A percentile compares a stretch with the other conserved stretches of the same genome.
Conservation (phyloP, 2,329 filamentous ascomycete species). For the Aulographum hederae region DNA sequence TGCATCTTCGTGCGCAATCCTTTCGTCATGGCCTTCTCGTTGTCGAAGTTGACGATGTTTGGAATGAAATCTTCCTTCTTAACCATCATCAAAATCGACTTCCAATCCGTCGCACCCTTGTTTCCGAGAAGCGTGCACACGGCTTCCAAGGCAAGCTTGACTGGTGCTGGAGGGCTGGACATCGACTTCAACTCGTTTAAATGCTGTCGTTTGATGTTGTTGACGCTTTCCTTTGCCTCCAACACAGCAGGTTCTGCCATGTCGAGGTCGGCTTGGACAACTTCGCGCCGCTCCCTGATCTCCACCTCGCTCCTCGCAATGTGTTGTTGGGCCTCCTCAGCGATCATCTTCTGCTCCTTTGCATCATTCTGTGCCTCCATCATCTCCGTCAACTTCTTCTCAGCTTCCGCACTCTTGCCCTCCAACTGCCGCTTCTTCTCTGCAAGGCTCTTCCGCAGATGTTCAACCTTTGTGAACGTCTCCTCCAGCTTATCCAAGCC, state of each 20-base stretch:
- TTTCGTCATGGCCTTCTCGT: slow-evolving; percentile 85
- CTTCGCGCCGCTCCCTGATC: slow-evolving; percentile 63
- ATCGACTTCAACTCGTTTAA: slow-evolving; percentile 95
- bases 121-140: slow-evolving; percentile 90
- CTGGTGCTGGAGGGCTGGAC: slow-evolving; percentile 78
- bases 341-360: slow-evolving; percentile 74
- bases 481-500: slow-evolving; percentile 94
- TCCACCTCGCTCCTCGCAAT: slow-evolving; percentile 80
- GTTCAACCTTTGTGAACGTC: slow-evolving; percentile 91
- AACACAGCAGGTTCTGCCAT: slow-evolving; percentile 83
- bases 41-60: slow-evolving; percentile 94
- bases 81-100: slow-evolving; percentile 71
- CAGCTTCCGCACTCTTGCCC: slow-evolving; percentile 84
- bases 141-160: slow-evolving; percentile 84
- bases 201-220: slow-evolving; percentile 95
- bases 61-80: slow-evolving; percentile 93
- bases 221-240: slow-evolving; percentile 88
- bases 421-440: slow-evolving; percentile 90
- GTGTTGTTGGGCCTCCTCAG: slow-evolving; percentile 71
- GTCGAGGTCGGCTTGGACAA: slow-evolving; percentile 75
- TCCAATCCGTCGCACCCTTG: slow-evolving; percentile 69
- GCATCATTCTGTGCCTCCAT: slow-evolving; percentile 89
- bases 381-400: slow-evolving; percentile 95
- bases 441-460: slow-evolving; percentile 74
- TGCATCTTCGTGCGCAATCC: slow-evolving; percentile 72